These are phyloP conservation scores for Clonostachys chloroleuca DNA, from an alignment of 2,329 filamentous ascomycete species.

Conservation along the genomic window DNA sequence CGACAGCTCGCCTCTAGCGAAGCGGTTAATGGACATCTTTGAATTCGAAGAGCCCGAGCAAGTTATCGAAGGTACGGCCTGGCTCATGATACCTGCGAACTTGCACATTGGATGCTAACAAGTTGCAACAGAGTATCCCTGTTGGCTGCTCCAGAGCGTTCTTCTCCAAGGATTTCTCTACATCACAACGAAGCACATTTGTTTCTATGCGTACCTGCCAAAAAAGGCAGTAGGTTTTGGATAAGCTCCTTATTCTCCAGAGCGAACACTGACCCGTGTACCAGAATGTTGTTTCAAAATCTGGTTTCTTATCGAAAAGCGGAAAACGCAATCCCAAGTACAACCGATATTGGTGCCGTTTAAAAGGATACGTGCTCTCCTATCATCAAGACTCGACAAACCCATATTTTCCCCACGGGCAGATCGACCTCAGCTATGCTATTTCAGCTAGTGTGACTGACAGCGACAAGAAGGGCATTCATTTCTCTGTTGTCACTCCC, in stretches of 20 bases:
- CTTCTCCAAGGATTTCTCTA: constrained; percentile 94
- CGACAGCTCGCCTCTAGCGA: constrained; percentile 58
- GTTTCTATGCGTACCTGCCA: constrained; percentile 95
- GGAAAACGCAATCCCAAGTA: constrained; percentile 86
- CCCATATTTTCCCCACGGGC: constrained; percentile 85
- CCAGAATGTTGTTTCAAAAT: constrained; percentile 72
- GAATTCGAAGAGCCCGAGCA: constrained; percentile 77
- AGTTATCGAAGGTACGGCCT: constrained; percentile 55
- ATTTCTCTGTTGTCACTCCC: constrained; percentile 79
- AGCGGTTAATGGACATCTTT: constrained; percentile 78
- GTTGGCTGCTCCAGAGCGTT: constrained; percentile 88
- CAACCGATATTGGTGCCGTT: constrained; percentile 85
- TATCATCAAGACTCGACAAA: constrained; percentile 84
- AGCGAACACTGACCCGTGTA: background rate
- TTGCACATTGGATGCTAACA: constrained; percentile 15
- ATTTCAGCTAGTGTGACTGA: constrained; percentile 79
- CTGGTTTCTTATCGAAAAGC: constrained; percentile 82
- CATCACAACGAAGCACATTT: constrained; percentile 87
- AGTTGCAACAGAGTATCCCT: constrained; percentile 67
- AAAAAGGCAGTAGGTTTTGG: constrained; percentile 69
- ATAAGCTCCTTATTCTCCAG: background rate
- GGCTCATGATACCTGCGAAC: constrained; percentile 34
- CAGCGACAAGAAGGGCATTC: constrained; percentile 70
- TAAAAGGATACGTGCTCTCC: constrained; percentile 87
- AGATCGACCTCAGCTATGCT: constrained; percentile 87